These are phyloP conservation scores for Piper betle DNA, from an alignment of 164 flowering plant species.

Conservation along the genomic window DNA sequence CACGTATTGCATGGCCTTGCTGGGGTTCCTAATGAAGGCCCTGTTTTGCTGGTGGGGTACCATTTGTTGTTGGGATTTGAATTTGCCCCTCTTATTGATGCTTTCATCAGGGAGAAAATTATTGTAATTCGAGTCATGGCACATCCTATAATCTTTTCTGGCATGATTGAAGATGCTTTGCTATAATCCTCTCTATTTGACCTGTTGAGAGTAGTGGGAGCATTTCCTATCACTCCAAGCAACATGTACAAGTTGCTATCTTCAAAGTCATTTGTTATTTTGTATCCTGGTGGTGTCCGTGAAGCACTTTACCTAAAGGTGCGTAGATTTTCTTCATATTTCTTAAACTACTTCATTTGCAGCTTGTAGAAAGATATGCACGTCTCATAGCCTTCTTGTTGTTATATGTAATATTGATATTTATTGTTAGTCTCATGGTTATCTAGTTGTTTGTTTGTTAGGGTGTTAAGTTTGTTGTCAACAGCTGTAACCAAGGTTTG, in stretches of 20 bases:
- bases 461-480: too few relatives aligned
- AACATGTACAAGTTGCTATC: constrained; percentile 58
- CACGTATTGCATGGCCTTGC: constrained; percentile 68
- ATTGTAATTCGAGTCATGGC: constrained; percentile 59
- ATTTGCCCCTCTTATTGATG: constrained; percentile 40
- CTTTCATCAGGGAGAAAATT: constrained; percentile 58
- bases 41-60: constrained; percentile 74
- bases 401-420: too few relatives aligned
- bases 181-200: constrained; percentile 31
- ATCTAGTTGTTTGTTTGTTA: too few relatives aligned
- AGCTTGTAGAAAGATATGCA: too few relatives aligned
- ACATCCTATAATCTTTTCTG: constrained; percentile 47
- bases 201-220: constrained; percentile 57
- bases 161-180: constrained; percentile 10
- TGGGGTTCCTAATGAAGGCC: constrained; percentile 86
- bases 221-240: constrained; percentile 54
- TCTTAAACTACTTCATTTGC: not conserved
- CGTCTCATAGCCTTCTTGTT: too few relatives aligned
- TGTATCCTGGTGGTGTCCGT: constrained; percentile 96
- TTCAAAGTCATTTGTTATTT: constrained; percentile 62
- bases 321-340: not conserved
- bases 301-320: constrained; percentile 95
- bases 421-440: too few relatives aligned
- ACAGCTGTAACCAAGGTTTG: too few relatives aligned
- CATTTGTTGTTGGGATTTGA: constrained; percentile 88